phyloP scores from a whole-genome alignment of 495 filamentous ascomycete species.

The Zalerion maritima region DNA sequence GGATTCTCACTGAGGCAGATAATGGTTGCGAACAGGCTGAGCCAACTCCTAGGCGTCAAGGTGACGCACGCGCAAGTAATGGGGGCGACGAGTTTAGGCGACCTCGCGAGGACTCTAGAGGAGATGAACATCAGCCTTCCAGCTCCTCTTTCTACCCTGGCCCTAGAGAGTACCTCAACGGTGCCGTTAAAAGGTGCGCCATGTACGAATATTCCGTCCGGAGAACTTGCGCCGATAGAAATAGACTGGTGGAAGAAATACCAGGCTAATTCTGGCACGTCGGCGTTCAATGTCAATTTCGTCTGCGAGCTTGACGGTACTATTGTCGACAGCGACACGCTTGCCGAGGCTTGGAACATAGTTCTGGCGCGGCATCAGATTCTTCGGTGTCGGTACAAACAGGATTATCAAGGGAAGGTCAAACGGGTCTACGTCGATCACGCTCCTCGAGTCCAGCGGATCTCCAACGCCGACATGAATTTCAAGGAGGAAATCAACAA shows the following conservation, averaged over 20 bases:
- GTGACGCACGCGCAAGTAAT: slow-evolving; percentile 4
- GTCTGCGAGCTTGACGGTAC: slow-evolving; percentile 5
- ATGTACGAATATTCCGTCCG: no score
- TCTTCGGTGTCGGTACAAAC: slow-evolving; percentile 5
- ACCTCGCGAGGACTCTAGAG: slow-evolving; percentile 5
- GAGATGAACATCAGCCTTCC: slow-evolving; percentile 1
- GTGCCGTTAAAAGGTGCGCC: slow-evolving; percentile 3
- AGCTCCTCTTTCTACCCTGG: no score
- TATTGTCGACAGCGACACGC: slow-evolving; percentile 3
- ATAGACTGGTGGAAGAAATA: slow-evolving; percentile 17
- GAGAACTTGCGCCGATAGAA: slow-evolving; percentile 14
- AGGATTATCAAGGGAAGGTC: not conserved
- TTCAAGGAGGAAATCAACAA: slow-evolving; percentile 2
- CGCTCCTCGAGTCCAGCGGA: slow-evolving; percentile 4
- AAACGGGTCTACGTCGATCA: slow-evolving; percentile 1
- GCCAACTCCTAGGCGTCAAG: slow-evolving; percentile 7
- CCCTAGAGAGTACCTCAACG: not conserved
- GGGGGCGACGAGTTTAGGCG: slow-evolving; percentile 2
- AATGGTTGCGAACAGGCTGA: not conserved
- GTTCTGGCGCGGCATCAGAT: slow-evolving; percentile 8
- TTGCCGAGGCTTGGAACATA: slow-evolving; percentile 8
- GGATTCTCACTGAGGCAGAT: slow-evolving; percentile 2
- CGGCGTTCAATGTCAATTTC: slow-evolving; percentile 15
- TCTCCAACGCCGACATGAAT: slow-evolving; percentile 2
- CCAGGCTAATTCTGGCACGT: slow-evolving; percentile 3